Percentiles rank a stretch among this genome's conserved stretches.
Conservation (phyloP, 2,329 filamentous ascomycete genomes). For the Epichloe festucae region DNA sequence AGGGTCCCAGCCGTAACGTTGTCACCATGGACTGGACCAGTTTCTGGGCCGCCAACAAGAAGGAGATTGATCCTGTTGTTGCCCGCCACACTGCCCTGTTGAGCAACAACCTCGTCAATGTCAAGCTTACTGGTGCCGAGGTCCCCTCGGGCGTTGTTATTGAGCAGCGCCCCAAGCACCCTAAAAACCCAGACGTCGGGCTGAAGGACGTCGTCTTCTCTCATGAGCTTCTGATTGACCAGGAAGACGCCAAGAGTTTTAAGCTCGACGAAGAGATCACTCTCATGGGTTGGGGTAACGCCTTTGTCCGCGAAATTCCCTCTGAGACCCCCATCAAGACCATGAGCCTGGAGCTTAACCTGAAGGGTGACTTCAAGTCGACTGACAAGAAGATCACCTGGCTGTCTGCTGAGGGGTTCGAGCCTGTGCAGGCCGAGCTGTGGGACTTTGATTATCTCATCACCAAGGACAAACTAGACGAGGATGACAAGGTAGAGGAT, state of each 20-base stretch:
- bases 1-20: conserved; percentile 73
- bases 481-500: conserved; percentile 75
- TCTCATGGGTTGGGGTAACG: conserved; percentile 93
- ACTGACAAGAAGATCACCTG: conserved; percentile 96
- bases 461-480: conserved; percentile 86
- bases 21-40: conserved; percentile 73
- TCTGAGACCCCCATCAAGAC: conserved; percentile 46
- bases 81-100: conserved; percentile 63
- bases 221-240: conserved; percentile 65
- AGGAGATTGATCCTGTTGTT: conserved; percentile 66
- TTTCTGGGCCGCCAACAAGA: conserved; percentile 66
- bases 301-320: conserved; percentile 58
- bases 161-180: conserved; percentile 74
- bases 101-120: conserved; percentile 57
- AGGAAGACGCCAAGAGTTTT: conserved; percentile 73
- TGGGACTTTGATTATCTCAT: conserved; percentile 94
- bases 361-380: conserved; percentile 85
- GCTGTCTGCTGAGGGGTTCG: conserved; percentile 64
- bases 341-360: conserved; percentile 74
- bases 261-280: conserved; percentile 83
- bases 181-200: conserved; percentile 76
- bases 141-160: conserved; percentile 48
- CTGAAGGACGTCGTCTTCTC: conserved; percentile 76
- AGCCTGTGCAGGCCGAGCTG: conserved; percentile 68
- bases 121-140: conserved; percentile 55